Base-by-base conservation (phyloP, 139 green algal species). In the Tetraselmis chui region DNA sequence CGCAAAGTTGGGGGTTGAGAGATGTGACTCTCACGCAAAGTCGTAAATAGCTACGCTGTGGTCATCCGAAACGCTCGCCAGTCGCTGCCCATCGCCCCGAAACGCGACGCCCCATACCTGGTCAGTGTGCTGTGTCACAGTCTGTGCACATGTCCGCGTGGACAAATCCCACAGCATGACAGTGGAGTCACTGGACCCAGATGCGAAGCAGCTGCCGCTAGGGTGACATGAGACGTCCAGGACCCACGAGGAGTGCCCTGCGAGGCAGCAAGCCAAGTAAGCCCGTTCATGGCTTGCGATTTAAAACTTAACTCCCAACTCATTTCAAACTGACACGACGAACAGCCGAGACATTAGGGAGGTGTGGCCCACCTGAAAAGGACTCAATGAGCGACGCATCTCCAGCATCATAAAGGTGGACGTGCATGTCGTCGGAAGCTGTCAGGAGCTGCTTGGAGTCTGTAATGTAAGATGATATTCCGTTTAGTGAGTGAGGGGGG, bases 211-310 rank as follows among this genome's bases (percentile, higher is more conserved):
- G 0, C 67, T 82, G 27, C 94, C 93, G 77, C 86, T 82, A 1
- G 95, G 94, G 84, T 96, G 91, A 18, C 87, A 86, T 2, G 87
- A 88, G 75, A 98, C 93, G 1, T 78, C 86, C 30, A 98, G 82
- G 74, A 97, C 94, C 95, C 95, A 98, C 0, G 92, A 96, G 80
- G 94, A 90, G 84, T 98, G 95, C 2, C 95, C 95, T 91, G 90
- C 29, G 80, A 23, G 24, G 75, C 30, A 28, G 29, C 31, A 25
- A 81, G 31, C 27, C 28, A 59, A 25, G 29, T 28, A 23, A 80
- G 29, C 77, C 22, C n/a, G n/a, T n/a, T n/a, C n/a, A n/a, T n/a
- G n/a, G n/a, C n/a, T n/a, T n/a, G n/a, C n/a, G n/a, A n/a, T n/a
- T n/a, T n/a, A n/a, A n/a, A n/a, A n/a, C n/a, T n/a, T n/a, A n/a